phyloP scores from a whole-genome alignment of 2,329 filamentous ascomycete species.

The Hymenoscyphus albidus region DNA sequence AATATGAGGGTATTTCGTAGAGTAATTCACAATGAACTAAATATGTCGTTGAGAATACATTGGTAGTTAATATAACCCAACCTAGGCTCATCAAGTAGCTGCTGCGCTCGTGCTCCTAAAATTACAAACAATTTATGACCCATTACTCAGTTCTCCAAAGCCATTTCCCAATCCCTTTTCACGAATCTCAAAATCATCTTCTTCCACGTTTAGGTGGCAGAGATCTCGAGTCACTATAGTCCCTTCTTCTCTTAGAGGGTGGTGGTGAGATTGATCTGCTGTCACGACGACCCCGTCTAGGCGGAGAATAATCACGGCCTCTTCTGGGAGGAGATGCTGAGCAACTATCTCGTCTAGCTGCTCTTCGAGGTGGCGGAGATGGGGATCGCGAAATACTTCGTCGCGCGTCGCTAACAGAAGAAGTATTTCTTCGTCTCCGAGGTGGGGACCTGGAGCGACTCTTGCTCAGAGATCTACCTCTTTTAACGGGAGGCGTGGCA shows the following conservation, averaged over 20 bases:
- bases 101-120: neutral
- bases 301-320: conserved; percentile 21
- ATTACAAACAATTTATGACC: neutral
- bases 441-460: conserved; percentile 21
- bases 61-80: neutral
- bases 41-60: neutral
- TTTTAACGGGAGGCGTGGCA: conserved; percentile 21
- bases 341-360: conserved; percentile 15
- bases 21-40: neutral
- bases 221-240: conserved; percentile 29
- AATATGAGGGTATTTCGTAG: neutral
- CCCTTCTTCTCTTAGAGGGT: conserved; percentile 29
- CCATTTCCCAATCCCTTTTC: neutral
- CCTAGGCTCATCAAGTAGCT: neutral
- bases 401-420: conserved; percentile 27
- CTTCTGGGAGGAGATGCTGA: conserved; percentile 21
- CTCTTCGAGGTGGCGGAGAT: conserved; percentile 21
- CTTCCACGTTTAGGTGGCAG: conserved; percentile 29
- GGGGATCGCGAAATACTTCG: conserved; percentile 27
- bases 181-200: conserved; percentile 17
- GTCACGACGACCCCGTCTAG: conserved; percentile 17
- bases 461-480: conserved; percentile 19
- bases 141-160: neutral
- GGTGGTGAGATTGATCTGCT: conserved; percentile 28
- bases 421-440: conserved; percentile 25